These are phyloP conservation scores for Ceratonia siliqua DNA, from an alignment of 306 rosid species.

Conservation along the genomic window DNA sequence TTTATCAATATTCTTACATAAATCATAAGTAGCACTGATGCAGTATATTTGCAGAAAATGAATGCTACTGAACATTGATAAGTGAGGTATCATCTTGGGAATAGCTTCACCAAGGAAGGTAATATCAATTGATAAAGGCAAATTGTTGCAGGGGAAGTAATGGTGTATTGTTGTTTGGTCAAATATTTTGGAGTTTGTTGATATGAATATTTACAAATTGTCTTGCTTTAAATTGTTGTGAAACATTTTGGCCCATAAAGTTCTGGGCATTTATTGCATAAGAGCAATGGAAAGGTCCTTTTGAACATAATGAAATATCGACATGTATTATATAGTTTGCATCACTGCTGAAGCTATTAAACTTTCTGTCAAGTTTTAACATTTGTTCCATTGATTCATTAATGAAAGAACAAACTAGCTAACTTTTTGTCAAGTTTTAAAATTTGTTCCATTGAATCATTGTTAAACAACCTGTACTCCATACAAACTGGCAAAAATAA, in stretches of 20 bases:
- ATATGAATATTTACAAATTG: background rate
- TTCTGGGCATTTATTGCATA: background rate
- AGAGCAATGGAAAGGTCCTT: background rate
- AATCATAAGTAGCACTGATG: background rate
- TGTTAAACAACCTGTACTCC: no score
- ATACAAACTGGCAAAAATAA: no score
- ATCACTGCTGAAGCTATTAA: no score
- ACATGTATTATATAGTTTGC: background rate
- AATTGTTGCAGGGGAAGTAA: background rate
- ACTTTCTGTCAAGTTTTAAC: no score
- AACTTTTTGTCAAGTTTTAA: no score
- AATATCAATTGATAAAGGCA: background rate
- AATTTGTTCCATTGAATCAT: no score
- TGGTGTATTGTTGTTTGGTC: background rate
- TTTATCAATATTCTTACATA: background rate
- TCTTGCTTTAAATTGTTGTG: background rate
- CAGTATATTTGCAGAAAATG: background rate
- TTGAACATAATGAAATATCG: background rate
- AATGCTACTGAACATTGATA: background rate
- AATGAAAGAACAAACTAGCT: no score
- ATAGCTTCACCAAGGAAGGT: background rate
- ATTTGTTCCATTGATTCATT: no score
- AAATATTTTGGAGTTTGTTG: background rate
- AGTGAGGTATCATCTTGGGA: background rate
- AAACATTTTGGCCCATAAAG: background rate